phyloP scores from a whole-genome alignment of 176 grass and related monocot species.

The Pharus latifolius region DNA sequence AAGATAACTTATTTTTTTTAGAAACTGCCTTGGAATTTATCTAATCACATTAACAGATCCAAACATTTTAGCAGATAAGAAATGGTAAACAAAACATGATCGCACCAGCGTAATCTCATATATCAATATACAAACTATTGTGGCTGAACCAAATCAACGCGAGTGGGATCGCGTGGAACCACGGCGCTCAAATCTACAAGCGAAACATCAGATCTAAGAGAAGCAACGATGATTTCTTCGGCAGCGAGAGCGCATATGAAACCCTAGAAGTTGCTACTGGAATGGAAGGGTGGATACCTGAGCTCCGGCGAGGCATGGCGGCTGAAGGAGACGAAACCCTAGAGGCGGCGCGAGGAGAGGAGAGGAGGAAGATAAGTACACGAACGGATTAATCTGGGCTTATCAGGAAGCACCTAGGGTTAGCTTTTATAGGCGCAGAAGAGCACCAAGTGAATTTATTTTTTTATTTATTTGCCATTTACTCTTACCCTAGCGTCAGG shows the following conservation, averaged over 20 bases:
- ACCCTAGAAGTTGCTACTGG: background rate
- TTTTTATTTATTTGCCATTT: background rate
- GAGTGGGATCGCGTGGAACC: background rate
- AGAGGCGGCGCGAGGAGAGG: slow-evolving; percentile 9
- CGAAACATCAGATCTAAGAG: background rate
- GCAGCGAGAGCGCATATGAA: too few relatives aligned
- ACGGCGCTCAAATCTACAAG: background rate
- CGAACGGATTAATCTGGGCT: too few relatives aligned
- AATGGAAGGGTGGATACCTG: slow-evolving; percentile 5
- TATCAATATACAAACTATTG: too few relatives aligned
- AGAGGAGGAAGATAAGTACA: background rate
- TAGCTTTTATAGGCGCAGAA: slow-evolving; percentile 15
- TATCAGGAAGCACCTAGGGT: slow-evolving; percentile 28
- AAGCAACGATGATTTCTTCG: too few relatives aligned
- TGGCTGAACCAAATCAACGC: too few relatives aligned
- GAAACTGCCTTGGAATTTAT: background rate
- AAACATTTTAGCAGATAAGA: background rate
- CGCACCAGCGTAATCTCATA: background rate
- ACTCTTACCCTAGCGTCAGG: background rate
- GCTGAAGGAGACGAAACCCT: slow-evolving; percentile 43
- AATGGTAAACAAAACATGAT: background rate
- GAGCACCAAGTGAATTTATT: background rate
- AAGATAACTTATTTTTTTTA: background rate
- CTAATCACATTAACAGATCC: background rate
- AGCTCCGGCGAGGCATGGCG: slow-evolving; percentile 68